Conservation (phyloP, 306 rosid genomes). For the Pterocarpus santalinus region DNA sequence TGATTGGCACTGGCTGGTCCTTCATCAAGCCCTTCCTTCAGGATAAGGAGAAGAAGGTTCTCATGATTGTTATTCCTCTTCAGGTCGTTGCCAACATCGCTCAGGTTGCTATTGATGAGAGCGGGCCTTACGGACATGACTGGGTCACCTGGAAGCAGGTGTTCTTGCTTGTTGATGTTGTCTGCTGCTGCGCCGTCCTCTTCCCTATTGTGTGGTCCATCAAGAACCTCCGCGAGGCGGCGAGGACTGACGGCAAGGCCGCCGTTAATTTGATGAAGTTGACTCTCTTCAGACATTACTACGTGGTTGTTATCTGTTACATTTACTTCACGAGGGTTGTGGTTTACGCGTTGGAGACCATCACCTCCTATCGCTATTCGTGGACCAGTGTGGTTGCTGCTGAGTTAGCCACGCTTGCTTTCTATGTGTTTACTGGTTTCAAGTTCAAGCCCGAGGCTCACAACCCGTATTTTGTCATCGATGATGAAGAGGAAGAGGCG, state of each 20-base stretch:
- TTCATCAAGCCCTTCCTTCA: constrained; percentile 88
- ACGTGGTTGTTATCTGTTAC: constrained; percentile 90
- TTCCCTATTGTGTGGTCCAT: constrained; percentile 98
- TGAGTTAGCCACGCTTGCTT: constrained; percentile 84
- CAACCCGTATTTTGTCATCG: constrained; percentile 89
- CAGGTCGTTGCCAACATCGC: constrained; percentile 92
- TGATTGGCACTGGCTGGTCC: constrained; percentile 98
- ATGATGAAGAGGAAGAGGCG: constrained; percentile 98
- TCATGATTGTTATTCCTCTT: constrained; percentile 91
- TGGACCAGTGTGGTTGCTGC: constrained; percentile 96
- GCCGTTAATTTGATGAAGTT: constrained; percentile 95
- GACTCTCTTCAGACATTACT: constrained; percentile 90
- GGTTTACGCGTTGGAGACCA: constrained; percentile 91
- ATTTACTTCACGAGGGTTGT: constrained; percentile 95
- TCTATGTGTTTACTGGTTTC: constrained; percentile 84
- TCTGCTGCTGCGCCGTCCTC: constrained; percentile 92
- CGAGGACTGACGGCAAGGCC: constrained; percentile 91
- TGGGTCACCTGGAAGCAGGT: constrained; percentile 95
- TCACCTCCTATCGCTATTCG: constrained; percentile 87
- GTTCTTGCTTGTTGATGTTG: constrained; percentile 86
- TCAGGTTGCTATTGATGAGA: constrained; percentile 88
- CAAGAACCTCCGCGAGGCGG: constrained; percentile 94
- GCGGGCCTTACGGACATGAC: constrained; percentile 79
- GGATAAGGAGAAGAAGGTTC: constrained; percentile 94
- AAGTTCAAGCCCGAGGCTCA: constrained; percentile 96